Base-by-base conservation (phyloP, 768 basidiomycete genomes). In the Leucosporidium creatinivorum region DNA sequence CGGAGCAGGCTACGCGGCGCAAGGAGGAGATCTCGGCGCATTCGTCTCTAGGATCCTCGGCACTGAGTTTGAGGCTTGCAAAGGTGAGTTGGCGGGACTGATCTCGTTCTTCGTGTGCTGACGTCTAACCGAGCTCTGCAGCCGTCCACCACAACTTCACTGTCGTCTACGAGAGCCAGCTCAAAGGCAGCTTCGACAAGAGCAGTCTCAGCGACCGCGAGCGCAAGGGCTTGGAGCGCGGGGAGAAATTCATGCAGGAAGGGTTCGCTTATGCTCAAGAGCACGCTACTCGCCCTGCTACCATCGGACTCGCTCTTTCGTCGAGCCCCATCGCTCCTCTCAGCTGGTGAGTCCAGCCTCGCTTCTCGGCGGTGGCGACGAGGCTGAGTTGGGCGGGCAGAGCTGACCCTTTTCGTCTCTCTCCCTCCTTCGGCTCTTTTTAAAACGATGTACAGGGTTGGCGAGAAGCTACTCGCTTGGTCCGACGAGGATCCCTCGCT, bases 391-490 rank as follows among this genome's bases (percentile, higher is more conserved):
- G 33, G 10, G n/a, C n/a, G n/a, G n/a, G n/a, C 10, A 5, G 10
- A 44, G 39, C 39, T 44, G 39, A 44, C 39, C n/a, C n/a, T 44
- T 13, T 44, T 30, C 17, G 15, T 51, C 50, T 51, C 54, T n/a
- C 2, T n/a, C 17, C 15, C 1, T 36, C 3, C 1, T 31, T 2
- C n/a, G n/a, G n/a, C 30, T 15, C 15, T 33, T 48, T 19, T 48
- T 50, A 19, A 8, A 1, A 15, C 21, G 19, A 2, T 50, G 1
- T 25, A 7, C 23, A 1, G 26, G 67, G 68, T 75, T 28, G 71
- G 61, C 21, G 73, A 75, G 28, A 75, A 75, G 62, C 73, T 59
- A 33, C 55, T 61, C 30, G 71, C 69, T 26, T 74, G 75, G 75
- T 67, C 70, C 8, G 74, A 75, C 65, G 63, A 65, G 6, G 59